phyloP scores from a whole-genome alignment of 108 stramenopile genomes.

The Cyclotella distinguenda region DNA sequence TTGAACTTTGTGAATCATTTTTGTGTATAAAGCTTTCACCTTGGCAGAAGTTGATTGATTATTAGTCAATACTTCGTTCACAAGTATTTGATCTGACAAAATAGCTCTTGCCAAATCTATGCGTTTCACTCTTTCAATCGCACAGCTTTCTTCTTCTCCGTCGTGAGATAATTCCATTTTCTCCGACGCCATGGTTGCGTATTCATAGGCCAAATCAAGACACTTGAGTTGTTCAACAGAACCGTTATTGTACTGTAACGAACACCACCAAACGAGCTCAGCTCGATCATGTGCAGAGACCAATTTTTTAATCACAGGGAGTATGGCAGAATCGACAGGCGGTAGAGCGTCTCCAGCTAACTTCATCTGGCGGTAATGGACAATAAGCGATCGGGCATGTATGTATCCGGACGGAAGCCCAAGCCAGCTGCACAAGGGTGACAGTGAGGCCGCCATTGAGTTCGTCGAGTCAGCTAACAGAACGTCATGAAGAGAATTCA shows the following conservation, averaged over 20 bases:
- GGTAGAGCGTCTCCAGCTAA: conserved; percentile 47
- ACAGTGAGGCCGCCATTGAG: conserved; percentile 56
- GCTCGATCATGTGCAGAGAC: conserved; percentile 53
- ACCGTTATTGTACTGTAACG: conserved; percentile 47
- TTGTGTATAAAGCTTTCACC: conserved; percentile 25
- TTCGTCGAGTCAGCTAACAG: conserved; percentile 29
- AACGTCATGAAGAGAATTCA: conserved; percentile 54
- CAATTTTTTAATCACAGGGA: conserved; percentile 61
- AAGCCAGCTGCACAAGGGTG: conserved; percentile 67
- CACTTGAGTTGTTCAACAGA: conserved; percentile 62
- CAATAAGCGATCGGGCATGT: conserved; percentile 63
- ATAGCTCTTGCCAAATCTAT: conserved; percentile 58
- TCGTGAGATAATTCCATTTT: conserved; percentile 48
- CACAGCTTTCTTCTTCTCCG: conserved; percentile 31
- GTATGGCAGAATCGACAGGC: conserved; percentile 58
- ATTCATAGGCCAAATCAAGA: conserved; percentile 62
- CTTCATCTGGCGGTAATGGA: conserved; percentile 51
- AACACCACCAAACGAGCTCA: conserved; percentile 81
- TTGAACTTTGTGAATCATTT: conserved; percentile 31
- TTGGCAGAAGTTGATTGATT: conserved; percentile 11
- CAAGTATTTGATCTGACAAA: conserved; percentile 66
- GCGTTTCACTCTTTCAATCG: conserved; percentile 63
- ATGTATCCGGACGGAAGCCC: conserved; percentile 76
- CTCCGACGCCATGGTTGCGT: conserved; percentile 71
- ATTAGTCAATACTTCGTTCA: conserved; percentile 53